Evolutionary conservation across 2,329 filamentous ascomycete species (phyloP).

Genomic region (Zalaria obscura): DNA sequence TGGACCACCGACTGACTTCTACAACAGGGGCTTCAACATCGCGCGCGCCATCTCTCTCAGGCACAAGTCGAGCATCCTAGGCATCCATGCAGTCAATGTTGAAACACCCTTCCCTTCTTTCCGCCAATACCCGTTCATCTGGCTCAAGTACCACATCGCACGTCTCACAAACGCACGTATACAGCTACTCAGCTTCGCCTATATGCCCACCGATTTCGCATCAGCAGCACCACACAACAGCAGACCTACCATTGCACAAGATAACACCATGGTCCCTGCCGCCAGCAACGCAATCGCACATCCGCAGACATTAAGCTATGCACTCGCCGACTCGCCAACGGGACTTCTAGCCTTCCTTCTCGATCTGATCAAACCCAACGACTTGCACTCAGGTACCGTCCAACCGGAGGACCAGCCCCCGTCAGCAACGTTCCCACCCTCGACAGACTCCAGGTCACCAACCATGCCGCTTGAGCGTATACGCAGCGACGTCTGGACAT

Average conservation of each 20-base stretch:
- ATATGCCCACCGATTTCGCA: constrained; percentile 38
- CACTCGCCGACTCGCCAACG: constrained; percentile 47
- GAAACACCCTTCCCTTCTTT: constrained; percentile 35
- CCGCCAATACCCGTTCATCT: constrained; percentile 30
- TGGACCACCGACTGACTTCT: no score
- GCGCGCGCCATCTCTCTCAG: constrained; percentile 32
- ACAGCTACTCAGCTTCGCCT: constrained; percentile 39
- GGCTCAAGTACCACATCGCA: constrained; percentile 43
- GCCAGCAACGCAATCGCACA: not conserved
- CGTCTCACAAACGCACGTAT: constrained; percentile 23
- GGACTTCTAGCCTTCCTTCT: constrained; percentile 43
- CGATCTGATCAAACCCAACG: constrained; percentile 11
- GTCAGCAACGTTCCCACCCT: no score
- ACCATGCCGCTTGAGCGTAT: not conserved
- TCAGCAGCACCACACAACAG: not conserved
- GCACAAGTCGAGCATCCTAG: constrained; percentile 39
- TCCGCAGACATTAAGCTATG: constrained; percentile 44
- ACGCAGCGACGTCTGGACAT: constrained; percentile 16
- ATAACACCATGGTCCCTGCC: not conserved
- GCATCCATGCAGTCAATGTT: constrained; percentile 47
- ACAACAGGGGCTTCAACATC: constrained; percentile 26
- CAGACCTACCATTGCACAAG: not conserved
- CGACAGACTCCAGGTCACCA: not conserved
- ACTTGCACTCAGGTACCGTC: not conserved
- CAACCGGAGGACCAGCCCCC: no score